A percentile compares a stretch with the other conserved stretches of the same genome.
Conservation (phyloP, 371 early-diverging fungal genomes). For the Funneliformis caledonium region DNA sequence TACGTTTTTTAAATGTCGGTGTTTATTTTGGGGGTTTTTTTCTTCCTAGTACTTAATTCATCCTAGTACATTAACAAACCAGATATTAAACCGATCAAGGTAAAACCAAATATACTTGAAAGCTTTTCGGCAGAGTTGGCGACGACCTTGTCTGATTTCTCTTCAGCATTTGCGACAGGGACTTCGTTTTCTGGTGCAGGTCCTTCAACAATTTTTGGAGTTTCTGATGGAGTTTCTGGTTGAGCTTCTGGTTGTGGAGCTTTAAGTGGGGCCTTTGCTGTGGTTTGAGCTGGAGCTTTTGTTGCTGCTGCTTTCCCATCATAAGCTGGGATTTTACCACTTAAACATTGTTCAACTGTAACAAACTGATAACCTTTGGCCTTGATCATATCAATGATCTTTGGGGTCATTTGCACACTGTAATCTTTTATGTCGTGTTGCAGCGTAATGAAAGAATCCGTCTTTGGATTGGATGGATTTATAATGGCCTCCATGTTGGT, state of each 20-base stretch:
- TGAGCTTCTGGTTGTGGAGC: background rate
- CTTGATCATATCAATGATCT: constrained; percentile 46
- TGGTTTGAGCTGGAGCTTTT: background rate
- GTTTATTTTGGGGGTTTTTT: no score
- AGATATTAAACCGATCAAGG: no score
- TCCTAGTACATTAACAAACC: no score
- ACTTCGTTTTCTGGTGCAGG: background rate
- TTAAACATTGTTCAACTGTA: constrained; percentile 57
- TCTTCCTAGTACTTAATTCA: no score
- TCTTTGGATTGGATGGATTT: background rate
- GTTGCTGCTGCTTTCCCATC: background rate
- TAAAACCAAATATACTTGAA: no score
- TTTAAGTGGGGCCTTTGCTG: background rate
- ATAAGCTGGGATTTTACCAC: constrained; percentile 36
- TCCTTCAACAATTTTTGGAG: no score
- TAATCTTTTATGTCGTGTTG: constrained; percentile 56
- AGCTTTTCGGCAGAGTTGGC: no score
- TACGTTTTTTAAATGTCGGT: no score
- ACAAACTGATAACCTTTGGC: constrained; percentile 52
- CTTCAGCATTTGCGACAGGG: no score
- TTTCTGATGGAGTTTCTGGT: background rate
- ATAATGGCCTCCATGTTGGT: background rate
- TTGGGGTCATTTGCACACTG: constrained; percentile 48
- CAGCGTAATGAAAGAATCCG: constrained; percentile 42
- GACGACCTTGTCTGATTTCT: no score